Evolutionary conservation across 2,329 filamentous ascomycete species (phyloP).

Genomic region (Chaetomium sp.): DNA sequence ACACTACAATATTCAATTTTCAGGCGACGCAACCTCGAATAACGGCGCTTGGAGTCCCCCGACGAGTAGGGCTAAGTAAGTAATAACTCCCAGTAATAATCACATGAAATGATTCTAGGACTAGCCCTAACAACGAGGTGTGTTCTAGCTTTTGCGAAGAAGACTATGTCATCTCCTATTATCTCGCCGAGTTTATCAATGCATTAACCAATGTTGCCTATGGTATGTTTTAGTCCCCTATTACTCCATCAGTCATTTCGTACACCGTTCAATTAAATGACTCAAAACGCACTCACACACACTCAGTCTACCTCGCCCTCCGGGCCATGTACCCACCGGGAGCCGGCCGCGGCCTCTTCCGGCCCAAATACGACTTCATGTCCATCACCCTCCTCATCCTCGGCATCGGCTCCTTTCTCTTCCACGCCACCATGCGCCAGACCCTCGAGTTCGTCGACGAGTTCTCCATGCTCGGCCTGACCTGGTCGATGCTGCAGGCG

Average conservation of each 20-base stretch:
- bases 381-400: slow-evolving; percentile 46
- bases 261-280: neutral
- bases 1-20: slow-evolving; percentile 37
- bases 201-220: slow-evolving; percentile 55
- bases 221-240: slow-evolving; percentile 38
- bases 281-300: neutral
- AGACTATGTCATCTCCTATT: slow-evolving; percentile 56
- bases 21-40: slow-evolving; percentile 35
- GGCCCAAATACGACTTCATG: slow-evolving; percentile 45
- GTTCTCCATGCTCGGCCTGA: slow-evolving; percentile 59
- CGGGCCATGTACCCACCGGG: slow-evolving; percentile 42
- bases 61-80: slow-evolving; percentile 40
- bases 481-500: slow-evolving; percentile 55
- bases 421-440: slow-evolving; percentile 50
- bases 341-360: slow-evolving; percentile 38
- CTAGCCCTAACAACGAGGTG: neutral
- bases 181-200: slow-evolving; percentile 57
- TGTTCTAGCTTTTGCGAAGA: slow-evolving; percentile 44
- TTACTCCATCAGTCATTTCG: neutral
- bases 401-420: slow-evolving; percentile 48
- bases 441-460: slow-evolving; percentile 55
- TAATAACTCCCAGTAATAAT: neutral
- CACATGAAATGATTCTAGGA: neutral
- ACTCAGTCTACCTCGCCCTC: slow-evolving; percentile 47
- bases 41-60: slow-evolving; percentile 38